Evolutionary conservation across 164 flowering plant genomes (phyloP), one percentile per base, ranked within the genome.

Genomic region (Umbellularia californica): DNA sequence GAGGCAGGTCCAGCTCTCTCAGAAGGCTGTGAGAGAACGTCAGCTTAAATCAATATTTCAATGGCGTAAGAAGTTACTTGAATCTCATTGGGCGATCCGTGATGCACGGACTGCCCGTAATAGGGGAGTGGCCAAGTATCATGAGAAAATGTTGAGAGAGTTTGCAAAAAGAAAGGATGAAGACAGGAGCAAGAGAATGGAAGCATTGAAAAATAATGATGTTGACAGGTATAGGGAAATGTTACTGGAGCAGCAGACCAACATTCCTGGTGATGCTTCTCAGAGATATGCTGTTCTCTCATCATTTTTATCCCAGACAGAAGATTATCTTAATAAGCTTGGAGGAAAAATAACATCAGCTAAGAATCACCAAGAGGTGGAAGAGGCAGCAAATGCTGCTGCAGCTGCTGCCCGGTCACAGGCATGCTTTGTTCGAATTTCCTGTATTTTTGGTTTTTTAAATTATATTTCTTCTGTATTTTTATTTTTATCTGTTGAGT

Each of bases 101-200:
- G 98, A 96, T 90, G 99, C 99, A 73, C 87, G 99, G 27, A 92
- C 93, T 78, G 92, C 98, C 3, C 94, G 99, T 7, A 96, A 96
- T 72, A 88, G 97, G 77, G 99, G 98, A 74, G 96, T 96, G 80
- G 98, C 97, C 19, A 96, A 96, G 77, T 96, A 96, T 84, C 99
- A 96, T 79, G 99, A 96, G 79, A 89, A 89, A 80, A 94, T 91
- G 95, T 74, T 94, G 84, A 88, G 93, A 79, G 99, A 96, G 82
- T 96, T 94, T 66, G 94, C 99, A 17, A 96, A 96, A 83, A 86
- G 87, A 73, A 96, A 92, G 82, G 99, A 96, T 86, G 98, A 91
- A 80, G 97, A 89, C 76, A 81, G 96, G 28, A 89, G 82, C 76
- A 90, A 87, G 84, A 90, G 99, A 82, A 96, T 96, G 99, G 99